These are phyloP conservation scores for Talaromyces liani DNA, from an alignment of 495 filamentous ascomycete species.

Conservation along the genomic window DNA sequence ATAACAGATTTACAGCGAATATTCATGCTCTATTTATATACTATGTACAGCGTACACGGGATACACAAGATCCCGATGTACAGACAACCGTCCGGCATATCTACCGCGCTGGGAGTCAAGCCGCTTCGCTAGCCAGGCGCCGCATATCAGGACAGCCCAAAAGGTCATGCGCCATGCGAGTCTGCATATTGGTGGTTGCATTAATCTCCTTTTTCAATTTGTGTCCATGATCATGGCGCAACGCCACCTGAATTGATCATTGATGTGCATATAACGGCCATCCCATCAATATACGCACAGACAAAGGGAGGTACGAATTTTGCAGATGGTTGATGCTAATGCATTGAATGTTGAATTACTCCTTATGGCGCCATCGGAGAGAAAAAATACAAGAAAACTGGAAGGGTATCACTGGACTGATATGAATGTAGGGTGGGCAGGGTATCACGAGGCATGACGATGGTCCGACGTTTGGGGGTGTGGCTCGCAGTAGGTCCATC, in stretches of 20 bases:
- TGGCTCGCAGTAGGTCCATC: neutral
- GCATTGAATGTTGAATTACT: neutral
- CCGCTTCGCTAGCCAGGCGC: slow-evolving; percentile 4
- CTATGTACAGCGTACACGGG: neutral
- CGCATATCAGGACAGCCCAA: neutral
- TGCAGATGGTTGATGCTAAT: neutral
- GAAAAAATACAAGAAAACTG: neutral
- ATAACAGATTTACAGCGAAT: too few relatives aligned
- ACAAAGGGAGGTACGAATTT: neutral
- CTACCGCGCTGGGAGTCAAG: neutral
- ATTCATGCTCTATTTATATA: neutral
- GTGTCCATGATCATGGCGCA: neutral
- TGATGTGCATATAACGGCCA: neutral
- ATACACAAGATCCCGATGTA: neutral
- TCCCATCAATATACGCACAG: neutral
- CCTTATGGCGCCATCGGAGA: neutral
- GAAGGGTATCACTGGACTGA: neutral
- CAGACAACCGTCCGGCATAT: neutral
- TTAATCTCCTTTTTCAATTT: neutral
- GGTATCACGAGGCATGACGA: neutral
- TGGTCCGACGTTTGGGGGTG: neutral
- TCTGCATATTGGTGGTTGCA: neutral
- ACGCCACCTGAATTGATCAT: neutral
- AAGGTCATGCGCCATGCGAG: slow-evolving; percentile 4
- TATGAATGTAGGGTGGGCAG: neutral